Conservation (phyloP, 768 basidiomycete species). For the Trametes gibbosa region DNA sequence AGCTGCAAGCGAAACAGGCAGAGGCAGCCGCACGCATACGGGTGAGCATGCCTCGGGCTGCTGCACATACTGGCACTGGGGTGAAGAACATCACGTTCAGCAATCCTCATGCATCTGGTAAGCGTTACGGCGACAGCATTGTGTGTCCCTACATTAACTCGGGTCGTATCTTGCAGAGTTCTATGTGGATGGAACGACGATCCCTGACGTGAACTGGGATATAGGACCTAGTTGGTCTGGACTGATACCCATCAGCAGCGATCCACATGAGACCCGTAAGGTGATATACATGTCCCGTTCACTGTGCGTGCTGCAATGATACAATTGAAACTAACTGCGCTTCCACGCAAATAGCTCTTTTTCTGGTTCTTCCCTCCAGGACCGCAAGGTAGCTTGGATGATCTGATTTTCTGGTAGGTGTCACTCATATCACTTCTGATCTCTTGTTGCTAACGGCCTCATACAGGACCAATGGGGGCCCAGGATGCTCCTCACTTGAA, state of each 20-base stretch:
- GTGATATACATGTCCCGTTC: too few relatives aligned
- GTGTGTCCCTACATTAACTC: too few relatives aligned
- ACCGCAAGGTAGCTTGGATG: conserved; percentile 65
- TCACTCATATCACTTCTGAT: too few relatives aligned
- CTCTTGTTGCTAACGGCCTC: too few relatives aligned
- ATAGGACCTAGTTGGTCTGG: conserved; percentile 77
- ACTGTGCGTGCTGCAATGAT: too few relatives aligned
- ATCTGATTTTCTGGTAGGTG: conserved; percentile 78
- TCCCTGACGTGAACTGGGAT: conserved; percentile 71
- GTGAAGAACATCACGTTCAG: conserved; percentile 70
- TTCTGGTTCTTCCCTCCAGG: conserved; percentile 87
- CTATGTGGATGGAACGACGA: conserved; percentile 60
- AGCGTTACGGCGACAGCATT: too few relatives aligned
- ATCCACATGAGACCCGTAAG: conserved; percentile 63
- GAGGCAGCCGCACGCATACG: conserved; percentile 46
- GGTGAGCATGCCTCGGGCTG: conserved; percentile 9
- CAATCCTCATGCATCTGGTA: too few relatives aligned
- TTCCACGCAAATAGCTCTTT: conserved; percentile 69
- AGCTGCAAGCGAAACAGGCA: conserved; percentile 43
- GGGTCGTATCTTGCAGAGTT: conserved; percentile 55
- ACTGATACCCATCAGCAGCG: conserved; percentile 64
- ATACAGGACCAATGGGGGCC: conserved; percentile 75
- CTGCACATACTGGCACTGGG: conserved; percentile 4
- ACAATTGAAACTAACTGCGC: too few relatives aligned
- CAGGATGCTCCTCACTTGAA: conserved; percentile 73